These are phyloP conservation scores for Galeopsis tetrahit DNA, from an alignment of 257 asterid species.

Conservation along the genomic window DNA sequence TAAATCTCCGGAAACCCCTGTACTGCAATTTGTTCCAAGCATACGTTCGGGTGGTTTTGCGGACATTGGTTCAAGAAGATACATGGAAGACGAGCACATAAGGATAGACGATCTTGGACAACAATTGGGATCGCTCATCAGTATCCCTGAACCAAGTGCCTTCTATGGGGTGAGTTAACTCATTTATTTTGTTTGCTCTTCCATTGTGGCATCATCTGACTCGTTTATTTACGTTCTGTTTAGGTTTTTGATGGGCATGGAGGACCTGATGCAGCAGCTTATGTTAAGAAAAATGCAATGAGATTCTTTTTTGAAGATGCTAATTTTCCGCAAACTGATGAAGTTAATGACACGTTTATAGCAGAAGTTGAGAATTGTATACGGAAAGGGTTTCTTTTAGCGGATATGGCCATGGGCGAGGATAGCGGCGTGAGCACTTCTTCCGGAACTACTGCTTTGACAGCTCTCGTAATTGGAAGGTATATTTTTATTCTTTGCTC, in stretches of 20 bases:
- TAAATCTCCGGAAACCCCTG: slow-evolving; percentile 49
- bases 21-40: slow-evolving; percentile 51
- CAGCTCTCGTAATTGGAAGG: slow-evolving; percentile 73
- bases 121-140: slow-evolving; percentile 61
- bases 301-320: slow-evolving; percentile 65
- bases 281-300: slow-evolving; percentile 56
- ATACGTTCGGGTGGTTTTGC: slow-evolving; percentile 79
- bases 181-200: neutral
- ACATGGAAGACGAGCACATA: slow-evolving; percentile 89
- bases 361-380: slow-evolving; percentile 52
- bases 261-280: slow-evolving; percentile 92
- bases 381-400: slow-evolving; percentile 61
- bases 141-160: slow-evolving; percentile 69
- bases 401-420: slow-evolving; percentile 72
- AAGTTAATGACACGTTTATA: slow-evolving; percentile 48
- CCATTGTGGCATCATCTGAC: slow-evolving; percentile 19
- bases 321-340: slow-evolving; percentile 53
- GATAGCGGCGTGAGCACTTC: slow-evolving; percentile 60
- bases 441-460: slow-evolving; percentile 76
- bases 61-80: slow-evolving; percentile 75
- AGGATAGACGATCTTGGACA: slow-evolving; percentile 70
- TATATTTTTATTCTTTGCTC: slow-evolving; percentile 18
- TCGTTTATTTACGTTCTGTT: neutral
- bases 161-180: slow-evolving; percentile 68
- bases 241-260: slow-evolving; percentile 92